Percentiles rank a stretch among this genome's conserved stretches.
Conservation (phyloP, 1,139 yeast species). For the Suhomyces anneliseae region DNA sequence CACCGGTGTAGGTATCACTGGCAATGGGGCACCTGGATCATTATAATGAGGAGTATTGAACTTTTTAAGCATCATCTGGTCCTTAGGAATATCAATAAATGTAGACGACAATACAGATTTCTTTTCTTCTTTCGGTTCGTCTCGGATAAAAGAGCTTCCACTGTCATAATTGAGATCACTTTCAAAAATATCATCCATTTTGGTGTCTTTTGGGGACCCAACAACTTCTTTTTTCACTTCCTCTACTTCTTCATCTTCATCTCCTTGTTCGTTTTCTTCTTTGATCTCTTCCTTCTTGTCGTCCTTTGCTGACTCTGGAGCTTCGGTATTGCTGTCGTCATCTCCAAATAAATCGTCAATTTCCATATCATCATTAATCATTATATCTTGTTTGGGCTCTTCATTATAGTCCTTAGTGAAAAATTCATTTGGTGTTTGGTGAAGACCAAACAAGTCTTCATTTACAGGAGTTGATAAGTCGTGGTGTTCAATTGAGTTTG, state of each 20-base stretch:
- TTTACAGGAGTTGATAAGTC: slow-evolving; percentile 21
- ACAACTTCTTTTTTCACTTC: slow-evolving; percentile 3
- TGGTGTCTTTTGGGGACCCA: not conserved
- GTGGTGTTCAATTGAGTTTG: slow-evolving; percentile 12
- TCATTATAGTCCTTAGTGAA: slow-evolving; percentile 28
- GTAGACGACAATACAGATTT: slow-evolving; percentile 13
- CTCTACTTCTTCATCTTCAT: not conserved
- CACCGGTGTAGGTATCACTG: slow-evolving; percentile 59
- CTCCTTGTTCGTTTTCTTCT: slow-evolving; percentile 7
- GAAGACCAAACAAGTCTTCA: slow-evolving; percentile 26
- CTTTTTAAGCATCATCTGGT: slow-evolving; percentile 43
- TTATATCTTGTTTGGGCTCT: slow-evolving; percentile 3
- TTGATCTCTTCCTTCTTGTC: not conserved
- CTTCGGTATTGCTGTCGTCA: slow-evolving; percentile 24
- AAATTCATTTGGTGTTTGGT: slow-evolving; percentile 16
- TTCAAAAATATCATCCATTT: slow-evolving; percentile 12
- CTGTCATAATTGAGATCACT: not conserved
- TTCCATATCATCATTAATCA: slow-evolving; percentile 25
- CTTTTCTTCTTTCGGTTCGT: not conserved
- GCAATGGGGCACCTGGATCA: slow-evolving; percentile 84
- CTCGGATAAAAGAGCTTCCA: not conserved
- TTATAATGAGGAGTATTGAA: slow-evolving; percentile 55
- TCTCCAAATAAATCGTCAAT: slow-evolving; percentile 48
- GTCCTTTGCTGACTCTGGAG: slow-evolving; percentile 1
- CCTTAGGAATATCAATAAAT: slow-evolving; percentile 55